Evolutionary conservation across 306 rosid species (phyloP), one percentile per base, ranked within the genome.

Genomic region (Cucurbita pepo): DNA sequence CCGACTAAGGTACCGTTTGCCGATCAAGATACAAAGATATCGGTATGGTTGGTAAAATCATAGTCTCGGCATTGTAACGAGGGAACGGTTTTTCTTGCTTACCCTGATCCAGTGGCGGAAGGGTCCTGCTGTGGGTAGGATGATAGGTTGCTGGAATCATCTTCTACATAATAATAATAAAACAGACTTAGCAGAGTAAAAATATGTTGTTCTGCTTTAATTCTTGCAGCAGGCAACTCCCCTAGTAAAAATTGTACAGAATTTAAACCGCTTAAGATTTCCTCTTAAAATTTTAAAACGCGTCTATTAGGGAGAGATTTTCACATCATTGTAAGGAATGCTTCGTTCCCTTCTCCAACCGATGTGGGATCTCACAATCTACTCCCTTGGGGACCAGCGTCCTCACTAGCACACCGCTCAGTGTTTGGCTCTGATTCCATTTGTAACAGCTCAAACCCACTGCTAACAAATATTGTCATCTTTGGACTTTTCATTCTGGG

Each of bases 31-130:
- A 22, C 19, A 66, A 22, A 66, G 16, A 19, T 19, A 66, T 66
- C 37, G 1, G 40, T 21, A 60, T 14, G 43, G 66, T 60, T 15
- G 64, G 51, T 45, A 60, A 56, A 56, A 37, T 10, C 67, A 47
- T 67, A 16, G 21, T 36, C 16, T 34, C 7, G 63, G 65, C 60
- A 43, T 48, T 13, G 18, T 54, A 79, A 16, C 15, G 41, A 38
- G 25, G 78, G 70, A 44, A 38, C 12, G 74, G 63, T 8, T 71
- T 50, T 8, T 57, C 38, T 60, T 48, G 37, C 50, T 59, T 86
- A 90, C 97, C 97, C 86, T 93, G 98, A 87, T 93, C 94, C 44
- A 97, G 88, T 38, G 97, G 94, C 6, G 96, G 97, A 86, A 85
- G 82, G 15, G 94, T 83, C 79, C 85, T 78, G 85, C 40, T 79